Percentiles rank a stretch among this genome's conserved stretches.
Evolutionary conservation across 202 grass and related monocot species (phyloP).

Genomic region (Alloteropsis angusta): DNA sequence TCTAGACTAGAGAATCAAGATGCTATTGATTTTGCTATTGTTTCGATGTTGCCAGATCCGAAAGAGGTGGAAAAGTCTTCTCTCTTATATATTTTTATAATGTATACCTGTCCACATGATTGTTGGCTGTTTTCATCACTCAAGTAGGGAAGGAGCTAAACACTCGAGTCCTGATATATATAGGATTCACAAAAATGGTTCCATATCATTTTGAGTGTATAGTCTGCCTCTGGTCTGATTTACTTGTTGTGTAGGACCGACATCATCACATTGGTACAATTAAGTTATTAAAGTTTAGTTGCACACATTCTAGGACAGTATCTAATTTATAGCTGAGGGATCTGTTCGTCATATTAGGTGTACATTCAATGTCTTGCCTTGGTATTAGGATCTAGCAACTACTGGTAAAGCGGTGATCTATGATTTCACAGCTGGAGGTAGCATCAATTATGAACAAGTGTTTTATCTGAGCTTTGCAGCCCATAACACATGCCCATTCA

Average conservation of each 20-base stretch:
- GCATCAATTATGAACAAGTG: neutral
- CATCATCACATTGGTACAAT: neutral
- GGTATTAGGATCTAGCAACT: neutral
- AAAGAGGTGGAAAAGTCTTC: constrained; percentile 42
- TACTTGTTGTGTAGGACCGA: neutral
- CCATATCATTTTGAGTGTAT: constrained; percentile 1
- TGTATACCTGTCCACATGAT: neutral
- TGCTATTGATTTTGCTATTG: constrained; percentile 70
- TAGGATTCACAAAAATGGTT: neutral
- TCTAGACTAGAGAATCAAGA: constrained; percentile 72
- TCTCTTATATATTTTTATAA: constrained; percentile 12
- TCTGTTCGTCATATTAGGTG: neutral
- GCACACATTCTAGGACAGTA: neutral
- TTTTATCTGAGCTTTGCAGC: neutral
- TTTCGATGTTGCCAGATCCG: constrained; percentile 49
- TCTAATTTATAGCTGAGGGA: neutral
- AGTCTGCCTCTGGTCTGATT: neutral
- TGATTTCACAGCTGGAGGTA: neutral
- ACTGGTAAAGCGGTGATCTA: no score
- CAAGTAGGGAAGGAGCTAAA: neutral
- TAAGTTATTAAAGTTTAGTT: neutral
- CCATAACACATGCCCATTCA: neutral
- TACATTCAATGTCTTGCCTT: neutral
- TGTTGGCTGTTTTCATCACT: constrained; percentile 11
- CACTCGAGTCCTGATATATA: neutral